A percentile compares a stretch with the other conserved stretches of the same genome.
These are phyloP conservation scores for Carex myosuroides DNA, from an alignment of 176 grass and related monocot genomes.

Conservation along the genomic window DNA sequence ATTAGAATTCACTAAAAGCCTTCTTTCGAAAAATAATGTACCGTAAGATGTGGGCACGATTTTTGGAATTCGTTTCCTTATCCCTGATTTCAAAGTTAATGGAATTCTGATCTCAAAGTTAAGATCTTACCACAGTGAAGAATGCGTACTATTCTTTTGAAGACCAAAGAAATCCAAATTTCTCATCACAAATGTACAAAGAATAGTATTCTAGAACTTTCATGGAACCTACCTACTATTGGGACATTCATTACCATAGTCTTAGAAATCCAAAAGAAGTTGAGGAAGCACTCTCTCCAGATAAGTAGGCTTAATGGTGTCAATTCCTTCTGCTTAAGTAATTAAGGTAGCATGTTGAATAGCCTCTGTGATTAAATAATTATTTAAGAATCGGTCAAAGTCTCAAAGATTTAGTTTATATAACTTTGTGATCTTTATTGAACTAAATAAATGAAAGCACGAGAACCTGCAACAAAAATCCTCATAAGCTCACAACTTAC, in stretches of 20 bases:
- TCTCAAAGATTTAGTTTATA: background rate
- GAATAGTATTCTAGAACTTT: no score
- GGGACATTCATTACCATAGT: background rate
- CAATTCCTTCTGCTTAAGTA: slow-evolving; percentile 59
- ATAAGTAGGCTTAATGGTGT: slow-evolving; percentile 64
- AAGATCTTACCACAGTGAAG: background rate
- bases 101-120: background rate
- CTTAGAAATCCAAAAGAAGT: slow-evolving; percentile 84
- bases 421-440: background rate
- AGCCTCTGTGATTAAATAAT: slow-evolving; percentile 45
- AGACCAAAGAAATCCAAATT: background rate
- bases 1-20: no score
- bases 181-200: background rate
- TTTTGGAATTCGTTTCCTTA: no score
- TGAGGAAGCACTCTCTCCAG: slow-evolving; percentile 79
- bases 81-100: background rate
- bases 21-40: no score
- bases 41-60: no score
- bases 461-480: slow-evolving; percentile 68
- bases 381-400: background rate
- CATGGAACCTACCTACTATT: background rate
- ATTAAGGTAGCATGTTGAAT: slow-evolving; percentile 67
- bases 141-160: background rate
- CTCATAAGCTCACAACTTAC: slow-evolving; percentile 75
- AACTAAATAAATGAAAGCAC: background rate